phyloP scores from a whole-genome alignment of 1,284 basidiomycete genomes.

The Caloboletus firmus region DNA sequence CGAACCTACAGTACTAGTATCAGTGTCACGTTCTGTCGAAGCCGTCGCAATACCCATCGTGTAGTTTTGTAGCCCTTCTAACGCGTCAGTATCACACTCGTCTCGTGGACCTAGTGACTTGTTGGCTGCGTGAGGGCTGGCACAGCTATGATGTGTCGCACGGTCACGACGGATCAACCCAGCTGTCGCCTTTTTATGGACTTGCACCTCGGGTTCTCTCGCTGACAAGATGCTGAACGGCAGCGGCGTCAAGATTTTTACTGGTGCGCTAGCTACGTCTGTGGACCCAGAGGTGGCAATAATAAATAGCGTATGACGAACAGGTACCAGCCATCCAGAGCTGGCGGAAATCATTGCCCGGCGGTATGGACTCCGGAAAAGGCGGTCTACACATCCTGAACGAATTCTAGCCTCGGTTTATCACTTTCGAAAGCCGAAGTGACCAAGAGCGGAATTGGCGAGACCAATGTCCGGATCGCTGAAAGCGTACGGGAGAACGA shows the following conservation, averaged over 20 bases:
- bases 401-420: slow-evolving; percentile 68
- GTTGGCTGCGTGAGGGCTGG: neutral
- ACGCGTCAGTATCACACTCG: slow-evolving; percentile 7
- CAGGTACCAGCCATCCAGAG: slow-evolving; percentile 94
- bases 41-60: slow-evolving; percentile 35
- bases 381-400: slow-evolving; percentile 22
- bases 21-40: slow-evolving; percentile 26
- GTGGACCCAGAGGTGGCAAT: neutral
- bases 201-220: slow-evolving; percentile 6
- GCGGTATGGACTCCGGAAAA: slow-evolving; percentile 54
- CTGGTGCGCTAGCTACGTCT: slow-evolving; percentile 56
- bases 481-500: slow-evolving; percentile 98
- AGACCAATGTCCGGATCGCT: slow-evolving; percentile 87
- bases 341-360: slow-evolving; percentile 92
- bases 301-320: slow-evolving; percentile 6
- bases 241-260: slow-evolving; percentile 88
- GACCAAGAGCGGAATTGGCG: slow-evolving; percentile 87
- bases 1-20: slow-evolving; percentile 37
- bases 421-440: slow-evolving; percentile 84
- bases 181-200: slow-evolving; percentile 21
- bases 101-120: too few relatives aligned
- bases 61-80: slow-evolving; percentile 39
- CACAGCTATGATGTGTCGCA: slow-evolving; percentile 27
- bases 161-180: slow-evolving; percentile 18
- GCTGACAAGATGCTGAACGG: slow-evolving; percentile 64